Base-by-base conservation (phyloP, 352 stramenopile genomes). In the Phytophthora palmivora region DNA sequence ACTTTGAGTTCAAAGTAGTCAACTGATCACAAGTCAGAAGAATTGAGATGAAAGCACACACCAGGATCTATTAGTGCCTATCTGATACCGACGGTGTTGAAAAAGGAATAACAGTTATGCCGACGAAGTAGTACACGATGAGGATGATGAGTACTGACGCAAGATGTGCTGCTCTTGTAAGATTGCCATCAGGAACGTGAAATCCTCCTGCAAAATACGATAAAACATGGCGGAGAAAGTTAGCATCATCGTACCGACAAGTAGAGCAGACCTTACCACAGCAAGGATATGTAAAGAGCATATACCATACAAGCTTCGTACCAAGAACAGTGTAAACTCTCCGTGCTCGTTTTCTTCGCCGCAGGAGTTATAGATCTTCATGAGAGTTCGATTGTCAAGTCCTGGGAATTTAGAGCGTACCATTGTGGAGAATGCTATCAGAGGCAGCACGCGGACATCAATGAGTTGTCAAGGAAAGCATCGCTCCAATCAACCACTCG, bases 261-360 rank as follows among this genome's bases (percentile, higher is more conserved):
- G 28, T 38, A 32, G 7, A 52, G 11, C 9, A 47, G 15, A 28
- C 22, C 14, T 19, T 6, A 36, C 11, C 43, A 26, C 26, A 60
- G n/a, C 38, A 57, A 55, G 10, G 34, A 38, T 19, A 50, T 34
- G 9, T 50, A 59, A 61, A 28, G 24, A 19, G 10, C 36, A 43
- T 48, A 56, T 26, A 48, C 34, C 3, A 49, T 38, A 52, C 21
- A 58, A 53, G 24, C 9, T 52, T 63, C 78, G 42, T 76, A 90
- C 84, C 51, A 73, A 74, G 16, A 78, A 63, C 38, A 94, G 60
- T 38, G 70, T 74, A 30, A 90, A 88, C 16, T 94, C 83, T n/a
- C 83, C 84, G 7, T 91, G 60, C 14, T 94, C 83, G 44, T 92
- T 95, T 52, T 94, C 87, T 78, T 95, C 83, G 6, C 83, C 84